A percentile compares a stretch with the other conserved stretches of the same genome.
These are phyloP conservation scores for Chara braunii DNA, from an alignment of 139 green algal genomes.

Conservation along the genomic window DNA sequence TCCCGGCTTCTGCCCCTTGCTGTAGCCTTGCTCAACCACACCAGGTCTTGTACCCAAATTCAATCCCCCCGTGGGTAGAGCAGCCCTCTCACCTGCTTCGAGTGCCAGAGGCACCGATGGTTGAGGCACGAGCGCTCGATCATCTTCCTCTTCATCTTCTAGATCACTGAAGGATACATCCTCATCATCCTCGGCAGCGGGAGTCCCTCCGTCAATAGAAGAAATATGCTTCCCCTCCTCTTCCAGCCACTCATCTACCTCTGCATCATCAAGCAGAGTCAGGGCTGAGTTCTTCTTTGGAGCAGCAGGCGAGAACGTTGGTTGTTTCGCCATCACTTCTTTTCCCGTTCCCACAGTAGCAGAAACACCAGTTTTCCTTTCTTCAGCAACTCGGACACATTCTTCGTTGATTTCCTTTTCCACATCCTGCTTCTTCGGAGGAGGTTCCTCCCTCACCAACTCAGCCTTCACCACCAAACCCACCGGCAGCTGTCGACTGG, in stretches of 20 bases:
- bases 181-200: conserved; percentile 5
- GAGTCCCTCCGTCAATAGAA: not conserved
- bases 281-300: not conserved
- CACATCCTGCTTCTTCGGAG: too few relatives aligned
- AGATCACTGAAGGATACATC: conserved; percentile 30
- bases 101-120: not conserved
- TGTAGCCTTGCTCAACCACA: not conserved
- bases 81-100: not conserved
- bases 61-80: not conserved
- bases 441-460: too few relatives aligned
- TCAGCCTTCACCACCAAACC: too few relatives aligned
- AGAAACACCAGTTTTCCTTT: too few relatives aligned
- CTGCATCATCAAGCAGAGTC: not conserved
- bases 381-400: too few relatives aligned
- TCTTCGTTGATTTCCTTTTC: too few relatives aligned
- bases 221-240: not conserved
- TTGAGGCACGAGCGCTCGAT: not conserved
- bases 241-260: conserved; percentile 19
- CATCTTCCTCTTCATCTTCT: conserved; percentile 23
- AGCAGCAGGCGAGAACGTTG: too few relatives aligned
- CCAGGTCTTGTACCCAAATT: not conserved
- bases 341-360: too few relatives aligned
- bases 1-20: not conserved
- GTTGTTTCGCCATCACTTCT: too few relatives aligned
- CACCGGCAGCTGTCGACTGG: too few relatives aligned